Conservation (phyloP, 225 moss, liverwort and hornwort genomes). For the Asterella californica region DNA sequence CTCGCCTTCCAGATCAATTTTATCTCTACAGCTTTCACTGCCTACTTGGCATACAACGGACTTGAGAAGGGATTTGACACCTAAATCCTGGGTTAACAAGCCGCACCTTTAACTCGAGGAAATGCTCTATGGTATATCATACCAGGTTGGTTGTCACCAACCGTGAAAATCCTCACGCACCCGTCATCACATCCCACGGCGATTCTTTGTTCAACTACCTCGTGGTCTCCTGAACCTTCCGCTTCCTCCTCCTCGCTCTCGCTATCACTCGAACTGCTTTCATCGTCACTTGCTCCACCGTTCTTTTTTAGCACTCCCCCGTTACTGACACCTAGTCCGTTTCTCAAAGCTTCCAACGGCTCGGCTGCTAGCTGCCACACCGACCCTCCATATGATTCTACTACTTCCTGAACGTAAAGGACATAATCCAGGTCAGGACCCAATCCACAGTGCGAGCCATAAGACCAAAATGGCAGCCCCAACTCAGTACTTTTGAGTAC, state of each 20-base stretch:
- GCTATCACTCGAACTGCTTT: slow-evolving; percentile 23
- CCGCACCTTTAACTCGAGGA: slow-evolving; percentile 82
- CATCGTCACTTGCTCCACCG: slow-evolving; percentile 31
- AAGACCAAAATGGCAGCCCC: too few relatives aligned
- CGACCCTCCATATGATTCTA: slow-evolving; percentile 86
- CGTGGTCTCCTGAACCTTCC: slow-evolving; percentile 38
- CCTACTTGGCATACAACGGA: too few relatives aligned
- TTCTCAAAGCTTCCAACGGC: slow-evolving; percentile 27
- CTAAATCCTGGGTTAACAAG: neutral
- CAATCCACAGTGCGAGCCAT: too few relatives aligned
- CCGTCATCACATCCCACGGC: slow-evolving; percentile 96
- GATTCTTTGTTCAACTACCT: slow-evolving; percentile 64
- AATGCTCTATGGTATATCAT: slow-evolving; percentile 71
- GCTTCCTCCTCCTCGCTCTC: slow-evolving; percentile 53
- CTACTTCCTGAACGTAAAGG: slow-evolving; percentile 50
- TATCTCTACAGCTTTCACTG: too few relatives aligned
- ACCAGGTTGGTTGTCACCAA: slow-evolving; percentile 51
- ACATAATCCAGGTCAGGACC: slow-evolving; percentile 1
- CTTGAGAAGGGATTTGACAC: too few relatives aligned
- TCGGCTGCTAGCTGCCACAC: slow-evolving; percentile 93
- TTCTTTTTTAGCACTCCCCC: slow-evolving; percentile 18
- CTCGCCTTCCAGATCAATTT: too few relatives aligned
- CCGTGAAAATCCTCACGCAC: slow-evolving; percentile 76
- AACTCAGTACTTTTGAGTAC: too few relatives aligned
- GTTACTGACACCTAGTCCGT: neutral